Evolutionary conservation across 306 rosid genomes (phyloP), one percentile per base, ranked within the genome.

Genomic region (Cercis canadensis): DNA sequence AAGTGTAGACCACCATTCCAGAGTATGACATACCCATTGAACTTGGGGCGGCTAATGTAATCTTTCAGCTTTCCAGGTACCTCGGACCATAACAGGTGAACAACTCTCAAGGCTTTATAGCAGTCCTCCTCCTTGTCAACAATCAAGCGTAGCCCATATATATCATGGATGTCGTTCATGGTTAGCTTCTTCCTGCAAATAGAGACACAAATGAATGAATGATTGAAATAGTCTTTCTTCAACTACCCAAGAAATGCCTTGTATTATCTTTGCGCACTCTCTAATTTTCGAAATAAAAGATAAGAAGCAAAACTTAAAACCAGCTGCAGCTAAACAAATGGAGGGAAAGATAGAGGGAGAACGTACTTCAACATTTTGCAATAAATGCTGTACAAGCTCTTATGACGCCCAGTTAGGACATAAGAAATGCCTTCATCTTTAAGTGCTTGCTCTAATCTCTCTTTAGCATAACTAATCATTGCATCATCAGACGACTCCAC

Each of bases 81-180:
- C 80, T 86, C 92, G 14, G 88, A 65, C 99, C 99, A 95, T 32
- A 95, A 61, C 73, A 67, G 77, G 63, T 84, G 93, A 85, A 95
- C 96, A 43, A 86, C 75, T 71, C 69, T 73, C 69, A 95, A 75
- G 65, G 97, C 96, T 75, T 85, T 83, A 34, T 89, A 86, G 65
- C 99, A 95, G 62, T 95, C 97, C 80, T 87, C 95, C 80, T 89
- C 97, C 58, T 87, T 85, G 40, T 95, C 90, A 78, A 89, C 92
- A 67, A 95, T 89, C 84, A 95, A 86, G 57, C 99, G 96, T 49
- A 95, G 79, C 50, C 99, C 99, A 56, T 91, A 86, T 56, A 95
- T 91, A 73, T 95, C 99, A 74, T 91, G 99, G 79, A 95, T 92
- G 75, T 89, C 91, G 78, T 88, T 86, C 80, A 92, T 83, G 44